Percentiles rank a stretch among this genome's conserved stretches.
These are phyloP conservation scores for Ascomycota sp. DNA, from an alignment of 2,329 filamentous ascomycete species.

Conservation along the genomic window DNA sequence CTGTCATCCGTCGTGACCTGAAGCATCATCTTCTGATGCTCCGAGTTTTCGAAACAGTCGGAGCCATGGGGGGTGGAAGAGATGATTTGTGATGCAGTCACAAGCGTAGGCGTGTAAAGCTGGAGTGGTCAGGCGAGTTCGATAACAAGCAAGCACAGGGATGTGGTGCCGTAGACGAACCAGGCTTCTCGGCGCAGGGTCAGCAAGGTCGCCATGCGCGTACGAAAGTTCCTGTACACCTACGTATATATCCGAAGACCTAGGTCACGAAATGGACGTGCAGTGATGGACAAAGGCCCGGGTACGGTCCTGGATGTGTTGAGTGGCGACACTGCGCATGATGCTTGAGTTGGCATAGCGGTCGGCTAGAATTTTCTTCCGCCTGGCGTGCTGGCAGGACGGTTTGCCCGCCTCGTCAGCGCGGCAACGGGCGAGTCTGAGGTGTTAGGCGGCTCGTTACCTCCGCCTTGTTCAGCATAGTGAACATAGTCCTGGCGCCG, in stretches of 20 bases:
- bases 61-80: constrained; percentile 47
- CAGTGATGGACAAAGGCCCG: constrained; percentile 33
- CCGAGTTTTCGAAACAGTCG: constrained; percentile 30
- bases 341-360: constrained; percentile 50
- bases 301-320: constrained; percentile 37
- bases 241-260: constrained; percentile 41
- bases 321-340: constrained; percentile 30
- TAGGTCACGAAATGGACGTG: constrained; percentile 16
- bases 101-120: constrained; percentile 45
- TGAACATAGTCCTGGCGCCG: constrained; percentile 33
- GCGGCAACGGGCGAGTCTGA: too few species aligned
- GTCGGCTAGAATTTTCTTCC: constrained; percentile 43
- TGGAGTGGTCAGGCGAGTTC: constrained; percentile 6
- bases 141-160: too few species aligned
- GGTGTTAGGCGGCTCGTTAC: constrained; percentile 12
- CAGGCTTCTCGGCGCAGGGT: constrained; percentile 7
- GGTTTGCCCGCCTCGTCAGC: too few species aligned
- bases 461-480: constrained; percentile 31
- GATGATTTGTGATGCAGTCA: constrained; percentile 46
- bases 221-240: constrained; percentile 3
- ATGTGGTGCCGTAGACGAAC: constrained; percentile 5
- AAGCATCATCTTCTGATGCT: constrained; percentile 46
- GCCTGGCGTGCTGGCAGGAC: constrained; percentile 32
- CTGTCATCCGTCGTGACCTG: constrained; percentile 49
- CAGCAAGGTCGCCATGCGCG: too few species aligned